Conservation (phyloP, 345 rosid species). For the Combretum micranthum region DNA sequence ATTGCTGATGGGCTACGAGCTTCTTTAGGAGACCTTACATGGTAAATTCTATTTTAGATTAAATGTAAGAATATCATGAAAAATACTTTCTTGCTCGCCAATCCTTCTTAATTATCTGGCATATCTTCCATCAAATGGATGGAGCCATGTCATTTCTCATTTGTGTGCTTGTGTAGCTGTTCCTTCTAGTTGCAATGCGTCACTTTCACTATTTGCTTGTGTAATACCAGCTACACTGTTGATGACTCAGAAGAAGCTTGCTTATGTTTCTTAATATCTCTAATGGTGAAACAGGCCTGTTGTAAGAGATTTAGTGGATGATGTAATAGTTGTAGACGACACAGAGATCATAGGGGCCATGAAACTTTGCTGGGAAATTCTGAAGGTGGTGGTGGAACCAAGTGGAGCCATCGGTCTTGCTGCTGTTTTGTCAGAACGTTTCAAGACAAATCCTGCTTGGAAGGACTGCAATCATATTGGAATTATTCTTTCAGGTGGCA, state of each 20-base stretch:
- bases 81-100: background rate
- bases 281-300: constrained; percentile 50
- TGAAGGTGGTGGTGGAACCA: constrained; percentile 81
- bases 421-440: constrained; percentile 61
- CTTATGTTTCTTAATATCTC: background rate
- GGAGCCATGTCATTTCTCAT: too few species aligned
- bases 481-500: constrained; percentile 74
- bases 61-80: background rate
- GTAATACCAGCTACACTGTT: too few species aligned
- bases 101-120: background rate
- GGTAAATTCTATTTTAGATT: constrained; percentile 32
- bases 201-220: too few species aligned
- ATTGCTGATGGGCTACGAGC: constrained; percentile 90
- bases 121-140: too few species aligned
- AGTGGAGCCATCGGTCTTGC: constrained; percentile 97
- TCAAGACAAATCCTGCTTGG: constrained; percentile 48
- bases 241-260: background rate
- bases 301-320: constrained; percentile 73
- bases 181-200: too few species aligned
- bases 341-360: constrained; percentile 65
- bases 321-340: constrained; percentile 61
- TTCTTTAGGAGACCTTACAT: constrained; percentile 71
- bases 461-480: constrained; percentile 51
- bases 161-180: too few species aligned
- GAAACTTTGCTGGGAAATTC: constrained; percentile 77